Conservation (phyloP, 2,329 filamentous ascomycete species). For the Ophiostoma ulmi region DNA sequence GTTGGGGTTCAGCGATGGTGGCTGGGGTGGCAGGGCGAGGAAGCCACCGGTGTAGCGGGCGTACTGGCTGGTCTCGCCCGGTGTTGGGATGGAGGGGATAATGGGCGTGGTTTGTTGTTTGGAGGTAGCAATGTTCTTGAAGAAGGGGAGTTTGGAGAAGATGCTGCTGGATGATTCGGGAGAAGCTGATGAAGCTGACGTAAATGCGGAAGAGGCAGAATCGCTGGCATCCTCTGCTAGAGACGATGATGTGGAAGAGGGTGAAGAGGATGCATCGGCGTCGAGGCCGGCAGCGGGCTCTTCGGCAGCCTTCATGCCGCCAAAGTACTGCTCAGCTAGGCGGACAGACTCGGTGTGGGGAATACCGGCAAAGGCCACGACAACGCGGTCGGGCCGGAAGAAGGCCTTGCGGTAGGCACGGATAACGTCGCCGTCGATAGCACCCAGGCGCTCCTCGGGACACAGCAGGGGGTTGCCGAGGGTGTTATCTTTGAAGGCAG, state of each 20-base stretch:
- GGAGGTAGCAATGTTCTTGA: constrained; percentile 82
- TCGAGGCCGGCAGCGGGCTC: constrained; percentile 33
- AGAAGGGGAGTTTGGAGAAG: constrained; percentile 70
- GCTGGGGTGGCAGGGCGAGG: constrained; percentile 74
- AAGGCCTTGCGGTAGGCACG: constrained; percentile 76
- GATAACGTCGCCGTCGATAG: constrained; percentile 70
- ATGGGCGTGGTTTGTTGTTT: constrained; percentile 58
- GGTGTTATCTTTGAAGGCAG: constrained; percentile 93
- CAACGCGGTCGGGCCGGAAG: constrained; percentile 84
- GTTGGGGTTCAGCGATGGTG: constrained; percentile 70
- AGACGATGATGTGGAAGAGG: constrained; percentile 25
- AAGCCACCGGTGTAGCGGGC: constrained; percentile 93
- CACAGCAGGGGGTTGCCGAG: constrained; percentile 90
- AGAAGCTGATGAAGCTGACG: constrained; percentile 34
- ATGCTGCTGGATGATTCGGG: constrained; percentile 50
- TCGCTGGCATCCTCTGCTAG: background rate
- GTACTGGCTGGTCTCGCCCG: constrained; percentile 53
- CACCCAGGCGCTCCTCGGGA: constrained; percentile 71
- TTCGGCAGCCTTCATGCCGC: constrained; percentile 67
- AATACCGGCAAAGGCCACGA: constrained; percentile 91
- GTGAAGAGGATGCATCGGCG: constrained; percentile 26
- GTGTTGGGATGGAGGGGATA: constrained; percentile 39
- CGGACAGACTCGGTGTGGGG: constrained; percentile 73
- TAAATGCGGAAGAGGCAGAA: constrained; percentile 22
- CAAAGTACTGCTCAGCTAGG: constrained; percentile 80